Evolutionary conservation across 2,329 filamentous ascomycete genomes (phyloP).

Genomic region (Arachnomyces sp.): DNA sequence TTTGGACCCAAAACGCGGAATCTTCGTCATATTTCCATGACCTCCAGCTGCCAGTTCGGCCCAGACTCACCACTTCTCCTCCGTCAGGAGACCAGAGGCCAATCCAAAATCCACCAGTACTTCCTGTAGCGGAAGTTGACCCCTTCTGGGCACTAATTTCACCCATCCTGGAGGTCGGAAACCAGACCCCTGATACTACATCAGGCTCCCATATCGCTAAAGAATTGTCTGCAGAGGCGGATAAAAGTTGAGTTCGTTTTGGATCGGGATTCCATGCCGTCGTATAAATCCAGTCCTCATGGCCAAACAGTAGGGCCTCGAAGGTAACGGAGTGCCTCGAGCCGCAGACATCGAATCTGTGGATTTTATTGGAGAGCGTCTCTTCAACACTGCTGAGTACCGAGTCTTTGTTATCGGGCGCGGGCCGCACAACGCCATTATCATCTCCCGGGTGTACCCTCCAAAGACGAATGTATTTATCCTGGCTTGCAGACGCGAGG

Average conservation of each 20-base stretch:
- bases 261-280: slow-evolving; percentile 59
- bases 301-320: slow-evolving; percentile 84
- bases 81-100: slow-evolving; percentile 83
- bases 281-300: slow-evolving; percentile 98
- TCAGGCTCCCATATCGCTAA: slow-evolving; percentile 90
- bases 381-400: slow-evolving; percentile 45
- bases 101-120: slow-evolving; percentile 92
- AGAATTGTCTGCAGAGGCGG: slow-evolving; percentile 91
- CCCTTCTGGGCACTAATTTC: slow-evolving; percentile 94
- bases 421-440: slow-evolving; percentile 43
- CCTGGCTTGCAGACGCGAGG: slow-evolving; percentile 88
- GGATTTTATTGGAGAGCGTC: slow-evolving; percentile 80
- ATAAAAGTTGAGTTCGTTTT: slow-evolving; percentile 62
- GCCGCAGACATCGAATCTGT: slow-evolving; percentile 57
- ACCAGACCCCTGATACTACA: slow-evolving; percentile 75
- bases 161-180: slow-evolving; percentile 74
- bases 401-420: slow-evolving; percentile 28
- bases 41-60: slow-evolving; percentile 88
- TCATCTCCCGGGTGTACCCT: slow-evolving; percentile 65
- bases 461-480: slow-evolving; percentile 96
- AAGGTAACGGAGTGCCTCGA: slow-evolving; percentile 76
- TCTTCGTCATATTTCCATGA: slow-evolving; percentile 61
- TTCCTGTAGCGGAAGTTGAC: slow-evolving; percentile 91
- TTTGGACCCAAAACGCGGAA: slow-evolving; percentile 65
- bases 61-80: slow-evolving; percentile 66